Percentiles rank a stretch among this genome's conserved stretches.
Evolutionary conservation across 2,329 filamentous ascomycete species (phyloP).

Genomic region (Apiospora saccharicola): DNA sequence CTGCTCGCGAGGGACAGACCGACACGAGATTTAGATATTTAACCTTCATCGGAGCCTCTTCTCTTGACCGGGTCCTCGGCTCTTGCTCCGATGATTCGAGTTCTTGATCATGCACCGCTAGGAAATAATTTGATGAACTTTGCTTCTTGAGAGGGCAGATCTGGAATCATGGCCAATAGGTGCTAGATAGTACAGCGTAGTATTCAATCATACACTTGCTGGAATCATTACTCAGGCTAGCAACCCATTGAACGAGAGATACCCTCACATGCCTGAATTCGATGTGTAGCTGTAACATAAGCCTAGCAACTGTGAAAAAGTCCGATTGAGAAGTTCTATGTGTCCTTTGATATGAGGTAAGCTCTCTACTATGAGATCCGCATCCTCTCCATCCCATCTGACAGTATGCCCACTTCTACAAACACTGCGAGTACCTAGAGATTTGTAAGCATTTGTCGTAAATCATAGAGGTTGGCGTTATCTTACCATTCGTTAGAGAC

Average conservation of each 20-base stretch:
- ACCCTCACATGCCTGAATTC: not conserved
- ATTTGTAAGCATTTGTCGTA: not conserved
- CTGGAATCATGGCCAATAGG: not conserved
- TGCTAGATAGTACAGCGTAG: not conserved
- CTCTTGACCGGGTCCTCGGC: too few species aligned
- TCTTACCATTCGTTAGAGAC: conserved; percentile 13
- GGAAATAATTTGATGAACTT: too few species aligned
- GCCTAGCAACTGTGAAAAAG: not conserved
- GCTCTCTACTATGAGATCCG: not conserved
- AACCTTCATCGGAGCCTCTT: too few species aligned
- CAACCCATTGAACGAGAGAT: not conserved
- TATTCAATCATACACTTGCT: not conserved
- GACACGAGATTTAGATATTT: too few species aligned
- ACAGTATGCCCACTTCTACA: not conserved
- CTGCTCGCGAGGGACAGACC: too few species aligned
- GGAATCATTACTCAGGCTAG: not conserved
- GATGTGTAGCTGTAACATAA: not conserved
- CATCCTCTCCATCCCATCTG: not conserved
- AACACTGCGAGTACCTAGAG: not conserved
- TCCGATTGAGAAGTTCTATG: too few species aligned
- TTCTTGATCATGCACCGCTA: too few species aligned
- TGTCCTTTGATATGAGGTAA: too few species aligned
- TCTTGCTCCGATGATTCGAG: too few species aligned
- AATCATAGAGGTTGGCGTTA: fast-evolving
- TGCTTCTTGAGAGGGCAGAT: too few species aligned